A percentile compares a stretch with the other conserved stretches of the same genome.
Evolutionary conservation across 768 basidiomycete genomes (phyloP).

Genomic region (Suillus placidus): DNA sequence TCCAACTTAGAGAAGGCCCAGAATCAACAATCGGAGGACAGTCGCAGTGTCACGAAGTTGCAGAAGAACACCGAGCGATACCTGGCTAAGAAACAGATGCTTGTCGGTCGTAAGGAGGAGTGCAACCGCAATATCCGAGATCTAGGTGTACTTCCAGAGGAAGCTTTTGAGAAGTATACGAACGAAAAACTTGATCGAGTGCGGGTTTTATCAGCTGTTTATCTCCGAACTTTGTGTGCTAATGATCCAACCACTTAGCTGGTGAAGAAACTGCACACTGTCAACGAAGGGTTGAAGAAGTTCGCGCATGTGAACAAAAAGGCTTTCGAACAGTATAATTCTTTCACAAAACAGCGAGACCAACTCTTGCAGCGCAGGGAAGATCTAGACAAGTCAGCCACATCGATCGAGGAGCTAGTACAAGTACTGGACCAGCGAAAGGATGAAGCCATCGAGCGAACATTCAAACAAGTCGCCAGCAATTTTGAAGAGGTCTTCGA

Average conservation of each 20-base stretch:
- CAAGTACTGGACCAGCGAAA: conserved; percentile 94
- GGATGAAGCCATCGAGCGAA: conserved; percentile 97
- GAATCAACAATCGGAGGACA: conserved; percentile 83
- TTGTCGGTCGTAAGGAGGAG: conserved; percentile 84
- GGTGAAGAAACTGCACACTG: conserved; percentile 87
- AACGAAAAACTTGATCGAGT: conserved; percentile 88
- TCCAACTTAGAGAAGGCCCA: conserved; percentile 73
- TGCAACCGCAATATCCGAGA: conserved; percentile 96
- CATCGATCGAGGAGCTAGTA: conserved; percentile 91
- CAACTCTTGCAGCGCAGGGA: conserved; percentile 83
- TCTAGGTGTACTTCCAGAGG: conserved; percentile 93
- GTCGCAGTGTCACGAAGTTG: conserved; percentile 81
- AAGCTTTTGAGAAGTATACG: conserved; percentile 95
- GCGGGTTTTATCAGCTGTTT: conserved; percentile 27
- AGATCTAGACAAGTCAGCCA: conserved; percentile 87
- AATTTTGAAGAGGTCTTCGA: conserved; percentile 99
- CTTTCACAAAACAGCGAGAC: conserved; percentile 97
- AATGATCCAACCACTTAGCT: conserved; percentile 53
- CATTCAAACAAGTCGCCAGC: conserved; percentile 96
- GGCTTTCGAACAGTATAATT: conserved; percentile 97
- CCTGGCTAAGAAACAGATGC: conserved; percentile 87
- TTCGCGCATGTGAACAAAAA: conserved; percentile 99
- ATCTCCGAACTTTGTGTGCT: conserved; percentile 1
- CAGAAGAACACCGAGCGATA: conserved; percentile 97
- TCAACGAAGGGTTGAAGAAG: conserved; percentile 93